Evolutionary conservation across 345 rosid species (phyloP), one percentile per base, ranked within the genome.

Genomic region (Boechera divaricarpa): DNA sequence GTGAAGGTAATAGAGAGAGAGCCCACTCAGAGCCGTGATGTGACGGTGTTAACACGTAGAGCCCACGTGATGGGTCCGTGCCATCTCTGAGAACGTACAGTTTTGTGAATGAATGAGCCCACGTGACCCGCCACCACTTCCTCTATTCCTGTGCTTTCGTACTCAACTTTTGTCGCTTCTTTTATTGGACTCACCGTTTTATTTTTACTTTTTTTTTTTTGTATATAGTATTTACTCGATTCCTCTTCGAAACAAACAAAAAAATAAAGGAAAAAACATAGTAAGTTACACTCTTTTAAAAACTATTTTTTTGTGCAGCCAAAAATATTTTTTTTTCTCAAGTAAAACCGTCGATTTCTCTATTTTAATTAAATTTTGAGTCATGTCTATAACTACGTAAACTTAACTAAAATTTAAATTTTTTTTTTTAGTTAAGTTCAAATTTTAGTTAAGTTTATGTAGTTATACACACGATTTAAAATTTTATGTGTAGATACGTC

Each of bases 91-190:
- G 39, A 32, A 60, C 62, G 79, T 76, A 76, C 79, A 69, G 79
- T 69, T 49, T 48, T 41, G 33, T 56, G 48, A 45, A 38, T 4
- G 69, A 69, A 69, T 1, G 69, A 69, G 79, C 29, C 79, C 79
- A 76, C 79, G 79, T 69, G 79, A 76, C 74, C 42, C 73, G 72
- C 72, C 78, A 65, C 78, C 79, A 75, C 73, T 61, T 76, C 79
- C 74, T 68, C 74, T 69, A 69, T 36, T 67, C 79, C 63, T 62
- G 80, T 76, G 80, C 75, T 60, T 61, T 76, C 79, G 39, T 69
- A 54, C 65, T 77, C 75, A 69, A 55, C 70, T 70, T 63, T 77
- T 77, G 76, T 77, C 80, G 76, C 66, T 77, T 69, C 42, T 42
- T 55, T 62, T 42, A 18, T 69, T 69, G 33, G 75, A 42, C 24